A percentile compares a stretch with the other conserved stretches of the same genome.
Conservation (phyloP, 2,329 filamentous ascomycete genomes). For the Tolypocladium guangdongense region DNA sequence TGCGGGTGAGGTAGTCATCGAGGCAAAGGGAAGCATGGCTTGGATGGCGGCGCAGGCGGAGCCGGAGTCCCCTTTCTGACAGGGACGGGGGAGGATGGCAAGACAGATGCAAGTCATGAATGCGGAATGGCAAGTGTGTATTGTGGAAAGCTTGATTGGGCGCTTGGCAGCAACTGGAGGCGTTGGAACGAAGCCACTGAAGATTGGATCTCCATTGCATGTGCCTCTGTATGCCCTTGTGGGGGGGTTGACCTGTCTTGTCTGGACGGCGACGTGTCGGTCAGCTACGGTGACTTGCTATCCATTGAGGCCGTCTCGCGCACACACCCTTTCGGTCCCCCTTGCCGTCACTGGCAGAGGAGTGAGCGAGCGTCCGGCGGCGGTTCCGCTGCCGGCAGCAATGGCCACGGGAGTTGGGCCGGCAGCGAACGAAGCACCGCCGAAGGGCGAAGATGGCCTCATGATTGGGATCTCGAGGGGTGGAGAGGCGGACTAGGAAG, state of each 20-base stretch:
- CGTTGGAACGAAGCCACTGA: not conserved
- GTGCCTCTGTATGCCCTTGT: not conserved
- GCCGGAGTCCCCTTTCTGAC: not conserved
- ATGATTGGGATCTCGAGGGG: too few relatives aligned
- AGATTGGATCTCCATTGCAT: not conserved
- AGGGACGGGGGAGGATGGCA: not conserved
- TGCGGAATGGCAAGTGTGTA: not conserved
- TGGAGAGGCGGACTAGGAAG: too few relatives aligned
- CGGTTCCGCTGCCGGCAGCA: too few relatives aligned
- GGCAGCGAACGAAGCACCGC: too few relatives aligned
- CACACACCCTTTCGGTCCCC: too few relatives aligned
- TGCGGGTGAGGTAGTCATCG: too few relatives aligned
- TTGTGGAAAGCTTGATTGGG: not conserved
- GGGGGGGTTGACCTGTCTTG: not conserved
- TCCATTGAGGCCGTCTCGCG: not conserved
- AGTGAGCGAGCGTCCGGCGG: not conserved
- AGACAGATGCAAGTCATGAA: not conserved
- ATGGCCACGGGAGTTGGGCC: too few relatives aligned
- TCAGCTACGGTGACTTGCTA: not conserved
- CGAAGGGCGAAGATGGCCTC: too few relatives aligned
- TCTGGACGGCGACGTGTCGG: not conserved
- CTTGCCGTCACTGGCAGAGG: not conserved
- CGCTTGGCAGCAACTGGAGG: not conserved
- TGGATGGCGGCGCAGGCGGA: not conserved
- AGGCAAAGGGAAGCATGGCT: not conserved